A percentile compares a stretch with the other conserved stretches of the same genome.
phyloP scores from a whole-genome alignment of 306 rosid species.

The Inga oerstediana region DNA sequence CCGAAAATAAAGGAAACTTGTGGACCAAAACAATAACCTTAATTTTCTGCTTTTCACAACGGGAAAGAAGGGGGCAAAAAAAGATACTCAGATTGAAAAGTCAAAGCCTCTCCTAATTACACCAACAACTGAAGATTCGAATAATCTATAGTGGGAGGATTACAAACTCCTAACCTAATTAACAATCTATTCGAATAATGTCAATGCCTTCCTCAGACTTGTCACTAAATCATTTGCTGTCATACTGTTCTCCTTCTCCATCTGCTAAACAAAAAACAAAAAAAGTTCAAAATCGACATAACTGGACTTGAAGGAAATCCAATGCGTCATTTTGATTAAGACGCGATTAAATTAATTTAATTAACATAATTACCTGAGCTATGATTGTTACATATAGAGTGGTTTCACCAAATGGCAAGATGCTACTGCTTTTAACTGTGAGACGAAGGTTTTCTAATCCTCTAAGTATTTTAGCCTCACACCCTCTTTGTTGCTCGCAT shows the following conservation, averaged over 20 bases:
- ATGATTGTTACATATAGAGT: constrained; percentile 59
- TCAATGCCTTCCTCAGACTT: constrained; percentile 53
- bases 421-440: constrained; percentile 54
- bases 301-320: not conserved
- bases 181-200: not conserved
- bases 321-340: not conserved
- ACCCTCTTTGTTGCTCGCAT: constrained; percentile 50
- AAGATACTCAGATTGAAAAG: constrained; percentile 26
- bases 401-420: constrained; percentile 67
- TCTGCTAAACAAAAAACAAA: constrained; percentile 43
- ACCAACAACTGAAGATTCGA: not conserved
- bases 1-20: not conserved
- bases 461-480: constrained; percentile 44
- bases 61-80: constrained; percentile 20
- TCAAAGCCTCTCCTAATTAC: constrained; percentile 34
- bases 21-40: not conserved
- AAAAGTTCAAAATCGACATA: not conserved
- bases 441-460: constrained; percentile 59
- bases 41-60: constrained; percentile 4
- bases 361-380: constrained; percentile 37
- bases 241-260: constrained; percentile 56
- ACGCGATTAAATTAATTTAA: not conserved
- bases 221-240: constrained; percentile 56
- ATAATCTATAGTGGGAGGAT: constrained; percentile 17
- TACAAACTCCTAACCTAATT: not conserved